phyloP scores from a whole-genome alignment of 768 basidiomycete genomes.

The Pulveroboletus frians region DNA sequence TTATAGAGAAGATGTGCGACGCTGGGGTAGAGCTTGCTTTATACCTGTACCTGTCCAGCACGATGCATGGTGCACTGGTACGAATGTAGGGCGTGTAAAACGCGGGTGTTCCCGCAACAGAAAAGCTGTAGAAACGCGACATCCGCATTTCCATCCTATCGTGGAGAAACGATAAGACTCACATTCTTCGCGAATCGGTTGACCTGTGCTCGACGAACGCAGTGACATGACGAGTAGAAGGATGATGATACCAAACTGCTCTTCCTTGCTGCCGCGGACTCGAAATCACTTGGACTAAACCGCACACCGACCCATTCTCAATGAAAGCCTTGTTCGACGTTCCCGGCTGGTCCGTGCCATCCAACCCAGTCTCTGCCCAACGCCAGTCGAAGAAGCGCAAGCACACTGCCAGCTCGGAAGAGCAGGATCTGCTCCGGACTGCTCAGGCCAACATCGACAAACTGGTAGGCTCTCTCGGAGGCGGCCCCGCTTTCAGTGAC shows the following conservation, averaged over 20 bases:
- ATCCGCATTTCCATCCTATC: slow-evolving; percentile 16
- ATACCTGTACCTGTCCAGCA: slow-evolving; percentile 15
- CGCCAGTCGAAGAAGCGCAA: slow-evolving; percentile 43
- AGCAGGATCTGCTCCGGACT: slow-evolving; percentile 32
- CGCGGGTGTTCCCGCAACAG: background rate
- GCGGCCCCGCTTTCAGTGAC: slow-evolving; percentile 31
- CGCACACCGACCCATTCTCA: background rate
- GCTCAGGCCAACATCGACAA: slow-evolving; percentile 57
- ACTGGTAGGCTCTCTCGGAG: slow-evolving; percentile 46
- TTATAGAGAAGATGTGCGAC: background rate
- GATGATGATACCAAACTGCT: background rate
- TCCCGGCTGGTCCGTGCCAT: slow-evolving; percentile 60
- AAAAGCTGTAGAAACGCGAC: slow-evolving; percentile 13
- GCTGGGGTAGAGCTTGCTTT: slow-evolving; percentile 2
- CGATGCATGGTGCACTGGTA: slow-evolving; percentile 11
- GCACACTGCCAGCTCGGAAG: slow-evolving; percentile 40
- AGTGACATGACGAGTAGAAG: background rate
- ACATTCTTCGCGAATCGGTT: too few relatives aligned
- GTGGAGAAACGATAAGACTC: background rate
- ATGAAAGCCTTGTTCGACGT: slow-evolving; percentile 52
- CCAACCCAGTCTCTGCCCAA: slow-evolving; percentile 36
- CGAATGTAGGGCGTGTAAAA: slow-evolving; percentile 14
- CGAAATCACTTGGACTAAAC: slow-evolving; percentile 4
- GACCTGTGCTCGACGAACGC: background rate
- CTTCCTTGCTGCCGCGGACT: background rate